Conservation (phyloP, 768 basidiomycete genomes). For the Coprinellus aureogranulatus region DNA sequence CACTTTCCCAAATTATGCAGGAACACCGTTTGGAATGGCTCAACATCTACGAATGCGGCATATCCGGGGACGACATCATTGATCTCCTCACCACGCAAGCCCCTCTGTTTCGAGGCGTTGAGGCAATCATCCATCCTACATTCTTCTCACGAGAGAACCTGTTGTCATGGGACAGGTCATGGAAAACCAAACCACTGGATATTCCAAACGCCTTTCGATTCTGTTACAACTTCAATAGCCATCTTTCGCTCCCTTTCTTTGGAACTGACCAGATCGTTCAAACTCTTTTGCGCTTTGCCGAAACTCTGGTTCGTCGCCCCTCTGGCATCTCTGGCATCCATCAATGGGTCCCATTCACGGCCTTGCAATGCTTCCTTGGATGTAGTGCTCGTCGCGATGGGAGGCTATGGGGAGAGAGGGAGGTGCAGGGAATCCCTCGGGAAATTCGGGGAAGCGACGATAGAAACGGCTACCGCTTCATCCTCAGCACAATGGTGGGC, state of each 20-base stretch:
- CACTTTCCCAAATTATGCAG: background rate
- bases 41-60: background rate
- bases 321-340: no score
- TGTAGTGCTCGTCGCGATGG: no score
- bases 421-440: no score
- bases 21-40: background rate
- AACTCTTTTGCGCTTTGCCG: background rate
- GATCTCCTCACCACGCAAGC: background rate
- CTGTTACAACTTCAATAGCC: no score
- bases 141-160: background rate
- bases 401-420: no score
- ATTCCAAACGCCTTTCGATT: background rate
- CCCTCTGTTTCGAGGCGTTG: background rate
- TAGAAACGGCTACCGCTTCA: constrained; percentile 57
- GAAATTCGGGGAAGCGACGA: no score
- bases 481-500: constrained; percentile 55
- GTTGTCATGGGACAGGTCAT: no score
- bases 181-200: background rate
- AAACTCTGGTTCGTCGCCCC: background rate
- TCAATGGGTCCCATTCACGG: no score
- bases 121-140: background rate
- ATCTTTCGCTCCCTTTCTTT: constrained; percentile 5
- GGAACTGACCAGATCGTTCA: background rate
- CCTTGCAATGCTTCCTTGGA: no score
- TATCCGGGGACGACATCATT: background rate